These are phyloP conservation scores for Talaromyces sp. DNA, from an alignment of 2,329 filamentous ascomycete species.

Conservation along the genomic window DNA sequence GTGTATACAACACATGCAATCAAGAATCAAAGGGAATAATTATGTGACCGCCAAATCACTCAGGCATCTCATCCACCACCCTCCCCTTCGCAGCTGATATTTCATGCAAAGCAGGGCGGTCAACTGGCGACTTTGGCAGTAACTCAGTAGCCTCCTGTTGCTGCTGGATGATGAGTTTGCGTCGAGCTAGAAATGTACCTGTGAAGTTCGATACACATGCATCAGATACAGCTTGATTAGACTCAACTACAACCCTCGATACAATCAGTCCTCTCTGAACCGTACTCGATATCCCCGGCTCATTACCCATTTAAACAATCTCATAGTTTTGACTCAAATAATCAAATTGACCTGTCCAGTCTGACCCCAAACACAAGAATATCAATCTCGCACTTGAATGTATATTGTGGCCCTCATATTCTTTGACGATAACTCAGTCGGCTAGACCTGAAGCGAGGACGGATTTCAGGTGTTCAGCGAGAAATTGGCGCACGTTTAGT, in stretches of 20 bases:
- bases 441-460: neutral
- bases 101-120: neutral
- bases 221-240: no score
- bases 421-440: neutral
- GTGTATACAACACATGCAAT: neutral
- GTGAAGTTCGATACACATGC: no score
- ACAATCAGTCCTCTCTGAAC: no score
- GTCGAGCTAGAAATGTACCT: no score
- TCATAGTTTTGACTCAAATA: no score
- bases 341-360: no score
- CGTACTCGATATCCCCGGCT: no score
- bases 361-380: neutral
- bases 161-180: no score
- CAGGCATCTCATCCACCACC: constrained; percentile 1
- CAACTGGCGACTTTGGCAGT: neutral
- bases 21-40: neutral
- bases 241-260: no score
- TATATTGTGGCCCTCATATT: neutral
- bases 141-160: neutral
- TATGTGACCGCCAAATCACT: neutral
- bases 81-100: neutral
- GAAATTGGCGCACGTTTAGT: neutral
- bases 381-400: neutral
- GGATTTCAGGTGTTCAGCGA: neutral
- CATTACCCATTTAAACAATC: no score